phyloP scores from a whole-genome alignment of 1,284 basidiomycete species.

The Cryptococcus floricola region DNA sequence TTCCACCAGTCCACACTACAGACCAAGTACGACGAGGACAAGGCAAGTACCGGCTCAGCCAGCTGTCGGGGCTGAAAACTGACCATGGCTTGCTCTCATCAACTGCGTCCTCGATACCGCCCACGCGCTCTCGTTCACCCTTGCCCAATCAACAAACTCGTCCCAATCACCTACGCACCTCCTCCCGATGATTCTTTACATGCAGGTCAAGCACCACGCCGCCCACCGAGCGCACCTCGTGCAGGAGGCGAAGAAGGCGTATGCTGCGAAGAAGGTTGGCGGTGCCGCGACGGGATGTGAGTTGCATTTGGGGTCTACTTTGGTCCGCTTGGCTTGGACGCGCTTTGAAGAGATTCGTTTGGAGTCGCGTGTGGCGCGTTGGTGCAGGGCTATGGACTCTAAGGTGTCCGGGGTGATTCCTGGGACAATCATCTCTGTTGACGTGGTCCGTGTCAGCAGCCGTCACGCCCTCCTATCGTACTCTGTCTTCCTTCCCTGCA shows the following conservation, averaged over 20 bases:
- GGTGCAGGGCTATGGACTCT: not conserved
- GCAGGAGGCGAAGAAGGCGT: slow-evolving; percentile 84
- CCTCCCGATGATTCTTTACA: not conserved
- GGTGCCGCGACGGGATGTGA: slow-evolving; percentile 22
- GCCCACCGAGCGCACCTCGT: slow-evolving; percentile 69
- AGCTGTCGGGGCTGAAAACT: not conserved
- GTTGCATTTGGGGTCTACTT: slow-evolving; percentile 3
- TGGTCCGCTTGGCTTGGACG: not conserved
- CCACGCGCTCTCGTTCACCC: not conserved
- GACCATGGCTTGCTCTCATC: not conserved
- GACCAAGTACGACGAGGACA: slow-evolving; percentile 63
- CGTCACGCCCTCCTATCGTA: not conserved
- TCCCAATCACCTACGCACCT: not conserved
- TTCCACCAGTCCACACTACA: slow-evolving; percentile 87
- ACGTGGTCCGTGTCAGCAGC: too few species aligned
- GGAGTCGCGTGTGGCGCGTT: not conserved
- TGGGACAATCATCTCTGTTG: too few species aligned
- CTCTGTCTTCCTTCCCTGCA: not conserved
- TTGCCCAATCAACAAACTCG: not conserved
- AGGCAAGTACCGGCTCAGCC: slow-evolving; percentile 27
- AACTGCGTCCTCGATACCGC: not conserved
- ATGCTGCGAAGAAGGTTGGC: slow-evolving; percentile 67
- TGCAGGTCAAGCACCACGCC: slow-evolving; percentile 19
- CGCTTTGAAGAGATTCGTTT: not conserved
- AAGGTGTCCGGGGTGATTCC: not conserved